Percentiles rank a stretch among this genome's conserved stretches.
Conservation (phyloP, 495 filamentous ascomycete genomes). For the Aspergillus cavernicola region DNA sequence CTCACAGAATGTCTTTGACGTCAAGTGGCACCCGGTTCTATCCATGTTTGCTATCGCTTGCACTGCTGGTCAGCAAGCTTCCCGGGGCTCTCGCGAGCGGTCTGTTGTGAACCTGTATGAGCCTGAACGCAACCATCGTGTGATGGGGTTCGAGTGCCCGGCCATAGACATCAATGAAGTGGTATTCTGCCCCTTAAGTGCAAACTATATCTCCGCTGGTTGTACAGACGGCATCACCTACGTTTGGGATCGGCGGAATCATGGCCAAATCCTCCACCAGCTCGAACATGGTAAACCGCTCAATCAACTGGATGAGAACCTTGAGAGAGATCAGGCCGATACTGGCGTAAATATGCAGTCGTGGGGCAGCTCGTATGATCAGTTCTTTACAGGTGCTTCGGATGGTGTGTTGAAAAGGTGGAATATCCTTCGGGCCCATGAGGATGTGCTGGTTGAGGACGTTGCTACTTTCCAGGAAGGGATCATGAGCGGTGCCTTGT, state of each 20-base stretch:
- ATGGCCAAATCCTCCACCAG: constrained; percentile 54
- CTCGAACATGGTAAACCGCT: constrained; percentile 68
- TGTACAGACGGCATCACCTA: constrained; percentile 82
- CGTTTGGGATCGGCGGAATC: constrained; percentile 74
- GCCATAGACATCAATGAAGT: constrained; percentile 89
- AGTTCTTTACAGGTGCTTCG: constrained; percentile 85
- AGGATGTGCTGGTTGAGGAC: constrained; percentile 62
- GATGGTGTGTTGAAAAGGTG: constrained; percentile 86
- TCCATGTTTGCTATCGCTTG: constrained; percentile 59
- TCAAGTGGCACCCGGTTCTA: constrained; percentile 68
- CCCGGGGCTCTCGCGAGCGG: constrained; percentile 37
- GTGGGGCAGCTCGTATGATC: constrained; percentile 67
- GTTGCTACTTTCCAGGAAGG: constrained; percentile 45
- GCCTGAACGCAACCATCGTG: constrained; percentile 22
- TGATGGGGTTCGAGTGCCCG: constrained; percentile 58
- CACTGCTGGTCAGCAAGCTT: constrained; percentile 14
- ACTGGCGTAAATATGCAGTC: constrained; percentile 75
- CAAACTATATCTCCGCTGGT: constrained; percentile 69
- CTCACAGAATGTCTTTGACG: constrained; percentile 74
- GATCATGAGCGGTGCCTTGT: constrained; percentile 64
- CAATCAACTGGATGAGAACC: constrained; percentile 53
- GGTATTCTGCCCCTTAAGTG: constrained; percentile 43
- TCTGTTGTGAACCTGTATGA: constrained; percentile 55
- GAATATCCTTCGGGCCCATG: constrained; percentile 63
- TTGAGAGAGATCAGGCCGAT: constrained; percentile 64